These are phyloP conservation scores for Chaetomiaceae sp. DNA, from an alignment of 2,329 filamentous ascomycete species.

Conservation along the genomic window DNA sequence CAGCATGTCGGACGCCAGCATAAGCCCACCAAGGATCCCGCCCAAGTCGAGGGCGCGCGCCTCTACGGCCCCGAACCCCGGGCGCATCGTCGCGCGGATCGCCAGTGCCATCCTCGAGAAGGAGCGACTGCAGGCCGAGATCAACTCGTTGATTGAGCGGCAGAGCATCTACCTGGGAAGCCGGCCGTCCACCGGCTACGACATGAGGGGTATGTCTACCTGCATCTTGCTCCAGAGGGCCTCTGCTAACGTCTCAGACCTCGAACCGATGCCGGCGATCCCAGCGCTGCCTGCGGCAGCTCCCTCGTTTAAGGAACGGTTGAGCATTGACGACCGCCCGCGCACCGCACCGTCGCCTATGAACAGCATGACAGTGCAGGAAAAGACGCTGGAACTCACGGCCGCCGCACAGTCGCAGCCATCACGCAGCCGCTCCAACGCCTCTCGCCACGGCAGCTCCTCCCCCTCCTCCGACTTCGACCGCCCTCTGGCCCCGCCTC, in stretches of 20 bases:
- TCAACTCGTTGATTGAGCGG: constrained; percentile 56
- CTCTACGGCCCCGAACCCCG: constrained; percentile 44
- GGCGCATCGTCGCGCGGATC: constrained; percentile 51
- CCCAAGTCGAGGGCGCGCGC: constrained; percentile 43
- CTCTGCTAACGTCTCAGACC: constrained; percentile 32
- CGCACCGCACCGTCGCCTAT: constrained; percentile 35
- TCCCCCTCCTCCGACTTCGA: constrained; percentile 30
- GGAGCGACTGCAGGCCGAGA: constrained; percentile 54
- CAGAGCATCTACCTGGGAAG: constrained; percentile 54
- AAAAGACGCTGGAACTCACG: constrained; percentile 20
- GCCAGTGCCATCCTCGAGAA: constrained; percentile 55
- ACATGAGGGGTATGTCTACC: constrained; percentile 32
- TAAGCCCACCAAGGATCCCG: constrained; percentile 39
- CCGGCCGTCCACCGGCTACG: constrained; percentile 49
- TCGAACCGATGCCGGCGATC: constrained; percentile 52
- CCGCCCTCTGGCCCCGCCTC: constrained; percentile 48
- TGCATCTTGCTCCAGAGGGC: background rate
- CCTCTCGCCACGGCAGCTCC: constrained; percentile 19
- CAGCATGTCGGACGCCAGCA: constrained; percentile 30
- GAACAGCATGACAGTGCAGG: constrained; percentile 6
- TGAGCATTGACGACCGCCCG: constrained; percentile 46
- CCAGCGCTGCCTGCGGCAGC: constrained; percentile 54
- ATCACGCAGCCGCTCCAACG: constrained; percentile 3
- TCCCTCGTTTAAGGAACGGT: constrained; percentile 54
- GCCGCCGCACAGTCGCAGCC: constrained; percentile 27